These are phyloP conservation scores for Alternaria postmessia DNA, from an alignment of 2,329 filamentous ascomycete species.

Conservation along the genomic window DNA sequence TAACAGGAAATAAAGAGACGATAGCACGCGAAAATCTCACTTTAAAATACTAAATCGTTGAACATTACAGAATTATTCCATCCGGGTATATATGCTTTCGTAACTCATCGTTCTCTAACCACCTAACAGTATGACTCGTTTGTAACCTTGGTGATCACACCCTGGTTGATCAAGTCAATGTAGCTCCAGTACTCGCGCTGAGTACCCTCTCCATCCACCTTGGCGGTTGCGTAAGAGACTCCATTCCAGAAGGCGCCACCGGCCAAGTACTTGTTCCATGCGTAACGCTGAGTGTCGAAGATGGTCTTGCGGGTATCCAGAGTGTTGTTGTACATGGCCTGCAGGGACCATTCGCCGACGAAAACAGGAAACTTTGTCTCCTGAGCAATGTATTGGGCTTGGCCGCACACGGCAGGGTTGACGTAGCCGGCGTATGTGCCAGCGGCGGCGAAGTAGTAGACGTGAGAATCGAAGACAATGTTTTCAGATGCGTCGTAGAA, in stretches of 20 bases:
- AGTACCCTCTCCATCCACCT: constrained; percentile 17
- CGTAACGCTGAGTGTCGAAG: constrained; percentile 13
- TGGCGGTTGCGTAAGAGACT: background rate
- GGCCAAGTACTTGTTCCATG: constrained; percentile 12
- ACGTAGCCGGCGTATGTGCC: background rate
- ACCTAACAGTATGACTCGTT: background rate
- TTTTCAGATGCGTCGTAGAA: constrained; percentile 15
- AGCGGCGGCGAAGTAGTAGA: constrained; percentile 34
- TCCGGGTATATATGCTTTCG: background rate
- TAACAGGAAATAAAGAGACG: background rate
- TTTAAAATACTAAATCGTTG: background rate
- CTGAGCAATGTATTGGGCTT: background rate
- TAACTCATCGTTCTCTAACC: background rate
- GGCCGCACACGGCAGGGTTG: background rate
- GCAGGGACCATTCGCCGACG: constrained; percentile 17
- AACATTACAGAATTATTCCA: background rate
- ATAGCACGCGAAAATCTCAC: background rate
- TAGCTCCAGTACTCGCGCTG: constrained; percentile 21
- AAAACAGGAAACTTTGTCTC: constrained; percentile 14
- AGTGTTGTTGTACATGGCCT: constrained; percentile 17
- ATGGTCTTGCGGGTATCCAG: constrained; percentile 6
- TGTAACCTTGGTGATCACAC: background rate
- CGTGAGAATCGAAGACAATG: constrained; percentile 34
- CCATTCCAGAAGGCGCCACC: constrained; percentile 16
- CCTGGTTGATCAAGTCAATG: constrained; percentile 12